phyloP scores from a whole-genome alignment of 495 filamentous ascomycete genomes.

The Trichoderma parareesei region DNA sequence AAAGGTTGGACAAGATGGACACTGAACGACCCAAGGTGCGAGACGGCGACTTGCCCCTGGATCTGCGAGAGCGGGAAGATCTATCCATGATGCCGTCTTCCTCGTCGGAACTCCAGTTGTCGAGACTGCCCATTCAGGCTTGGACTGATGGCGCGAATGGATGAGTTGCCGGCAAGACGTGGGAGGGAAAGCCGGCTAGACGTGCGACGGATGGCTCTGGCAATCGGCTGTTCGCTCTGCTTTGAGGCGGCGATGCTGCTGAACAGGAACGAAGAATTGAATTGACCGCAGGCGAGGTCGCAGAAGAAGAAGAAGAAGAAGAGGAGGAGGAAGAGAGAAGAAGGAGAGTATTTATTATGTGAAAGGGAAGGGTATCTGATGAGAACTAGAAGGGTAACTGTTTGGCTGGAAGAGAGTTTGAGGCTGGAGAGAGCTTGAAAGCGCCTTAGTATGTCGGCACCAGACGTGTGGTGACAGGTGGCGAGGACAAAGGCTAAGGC shows the following conservation, averaged over 20 bases:
- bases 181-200: background rate
- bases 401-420: no score
- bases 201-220: background rate
- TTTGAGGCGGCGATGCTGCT: background rate
- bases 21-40: background rate
- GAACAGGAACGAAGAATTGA: no score
- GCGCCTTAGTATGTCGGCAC: no score
- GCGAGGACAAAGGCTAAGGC: background rate
- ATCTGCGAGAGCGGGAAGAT: background rate
- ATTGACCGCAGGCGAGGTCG: no score
- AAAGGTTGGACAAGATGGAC: background rate
- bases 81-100: background rate
- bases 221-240: background rate
- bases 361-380: no score
- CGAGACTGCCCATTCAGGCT: background rate
- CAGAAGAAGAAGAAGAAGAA: background rate
- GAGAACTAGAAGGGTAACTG: no score
- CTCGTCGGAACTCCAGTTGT: slow-evolving; percentile 2
- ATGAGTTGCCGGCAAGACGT: background rate
- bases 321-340: background rate
- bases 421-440: no score
- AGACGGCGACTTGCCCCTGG: background rate
- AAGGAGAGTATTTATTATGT: no score
- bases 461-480: background rate
- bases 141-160: background rate